phyloP scores from a whole-genome alignment of 1,284 basidiomycete species.

The Ceratobasidium sp. region DNA sequence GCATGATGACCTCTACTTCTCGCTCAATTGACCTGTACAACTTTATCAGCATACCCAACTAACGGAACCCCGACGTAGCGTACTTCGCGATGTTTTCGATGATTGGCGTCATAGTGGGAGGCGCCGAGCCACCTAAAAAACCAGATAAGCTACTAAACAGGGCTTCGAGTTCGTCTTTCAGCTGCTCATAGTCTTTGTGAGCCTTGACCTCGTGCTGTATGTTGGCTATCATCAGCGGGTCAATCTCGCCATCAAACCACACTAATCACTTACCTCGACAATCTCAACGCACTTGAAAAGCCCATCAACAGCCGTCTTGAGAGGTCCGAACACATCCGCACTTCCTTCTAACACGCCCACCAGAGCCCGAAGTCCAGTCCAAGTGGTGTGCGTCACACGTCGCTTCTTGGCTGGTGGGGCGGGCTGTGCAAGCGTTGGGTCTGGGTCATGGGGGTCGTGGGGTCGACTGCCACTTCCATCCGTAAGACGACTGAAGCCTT shows the following conservation, averaged over 20 bases:
- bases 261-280: neutral
- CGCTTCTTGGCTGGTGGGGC: neutral
- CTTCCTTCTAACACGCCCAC: neutral
- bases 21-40: neutral
- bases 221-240: neutral
- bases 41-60: neutral
- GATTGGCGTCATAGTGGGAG: neutral
- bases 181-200: neutral
- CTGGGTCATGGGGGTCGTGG: neutral
- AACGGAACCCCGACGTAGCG: neutral
- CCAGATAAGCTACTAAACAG: neutral
- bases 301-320: neutral
- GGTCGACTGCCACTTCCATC: too few species aligned
- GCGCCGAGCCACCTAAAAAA: neutral
- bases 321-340: neutral
- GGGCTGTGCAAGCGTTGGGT: neutral
- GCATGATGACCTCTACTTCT: neutral
- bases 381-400: neutral
- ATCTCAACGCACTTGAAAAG: constrained; percentile 1
- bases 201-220: neutral
- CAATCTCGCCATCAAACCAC: neutral
- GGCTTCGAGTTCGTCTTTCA: neutral
- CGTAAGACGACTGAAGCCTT: too few species aligned
- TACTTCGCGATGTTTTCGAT: constrained; percentile 4
- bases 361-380: neutral